phyloP scores from a whole-genome alignment of 106 monocot species.

The Alisma plantagoaquatica region DNA sequence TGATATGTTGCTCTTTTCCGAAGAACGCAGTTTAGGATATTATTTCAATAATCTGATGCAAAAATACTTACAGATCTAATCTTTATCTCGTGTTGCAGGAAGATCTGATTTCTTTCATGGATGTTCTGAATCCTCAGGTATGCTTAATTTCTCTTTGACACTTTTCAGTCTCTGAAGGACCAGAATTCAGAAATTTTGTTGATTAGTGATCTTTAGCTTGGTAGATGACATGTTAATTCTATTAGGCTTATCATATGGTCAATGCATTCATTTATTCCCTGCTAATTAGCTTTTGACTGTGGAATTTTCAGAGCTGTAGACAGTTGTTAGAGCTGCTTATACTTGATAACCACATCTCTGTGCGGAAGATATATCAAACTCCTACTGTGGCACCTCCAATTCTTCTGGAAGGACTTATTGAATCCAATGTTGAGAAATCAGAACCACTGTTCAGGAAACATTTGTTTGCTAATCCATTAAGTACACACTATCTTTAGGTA shows the following conservation, averaged over 20 bases:
- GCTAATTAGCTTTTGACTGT: no score
- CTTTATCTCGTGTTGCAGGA: slow-evolving; percentile 35
- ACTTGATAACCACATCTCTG: slow-evolving; percentile 52
- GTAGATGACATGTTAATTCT: not conserved
- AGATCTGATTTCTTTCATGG: slow-evolving; percentile 61
- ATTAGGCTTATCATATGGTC: not conserved
- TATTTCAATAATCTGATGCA: not conserved
- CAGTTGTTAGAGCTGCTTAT: slow-evolving; percentile 49
- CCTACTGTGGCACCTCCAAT: slow-evolving; percentile 21
- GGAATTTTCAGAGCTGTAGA: slow-evolving; percentile 76
- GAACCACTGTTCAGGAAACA: slow-evolving; percentile 40
- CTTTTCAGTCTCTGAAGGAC: not conserved
- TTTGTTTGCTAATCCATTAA: slow-evolving; percentile 77
- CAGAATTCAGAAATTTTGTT: not conserved
- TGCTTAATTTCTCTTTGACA: not conserved
- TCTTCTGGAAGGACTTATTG: slow-evolving; percentile 32
- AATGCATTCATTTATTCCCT: not conserved
- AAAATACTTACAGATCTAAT: not conserved
- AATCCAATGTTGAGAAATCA: slow-evolving; percentile 7
- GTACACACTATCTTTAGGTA: slow-evolving; percentile 37
- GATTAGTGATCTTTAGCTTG: not conserved
- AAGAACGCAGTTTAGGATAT: no score
- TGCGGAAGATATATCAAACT: slow-evolving; percentile 35
- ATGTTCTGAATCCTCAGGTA: slow-evolving; percentile 94
- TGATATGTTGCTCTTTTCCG: no score